Conservation (phyloP, 2,329 filamentous ascomycete genomes). For the Fusarium virguliforme region DNA sequence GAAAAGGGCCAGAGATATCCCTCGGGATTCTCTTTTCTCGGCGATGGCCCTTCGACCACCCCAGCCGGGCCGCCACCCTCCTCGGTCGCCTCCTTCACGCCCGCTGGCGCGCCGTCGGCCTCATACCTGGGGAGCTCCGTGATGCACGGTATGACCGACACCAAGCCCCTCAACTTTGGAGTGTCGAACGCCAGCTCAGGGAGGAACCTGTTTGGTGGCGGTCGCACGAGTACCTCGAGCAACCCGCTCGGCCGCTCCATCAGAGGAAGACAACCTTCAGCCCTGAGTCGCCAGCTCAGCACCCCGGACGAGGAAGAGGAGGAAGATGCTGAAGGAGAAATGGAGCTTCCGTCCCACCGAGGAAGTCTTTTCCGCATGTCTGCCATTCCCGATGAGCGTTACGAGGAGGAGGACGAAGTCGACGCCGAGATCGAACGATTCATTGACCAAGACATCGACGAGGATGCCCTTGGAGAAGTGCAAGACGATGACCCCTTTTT, state of each 20-base stretch:
- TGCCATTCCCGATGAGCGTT: slow-evolving; percentile 32
- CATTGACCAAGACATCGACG: slow-evolving; percentile 57
- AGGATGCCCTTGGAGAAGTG: slow-evolving; percentile 56
- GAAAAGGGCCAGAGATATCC: slow-evolving; percentile 58
- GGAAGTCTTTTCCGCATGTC: slow-evolving; percentile 56
- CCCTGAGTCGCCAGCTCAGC: slow-evolving; percentile 63
- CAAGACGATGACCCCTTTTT: slow-evolving; percentile 59
- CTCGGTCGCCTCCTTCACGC: slow-evolving; percentile 70
- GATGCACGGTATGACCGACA: slow-evolving; percentile 60
- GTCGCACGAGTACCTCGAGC: slow-evolving; percentile 56
- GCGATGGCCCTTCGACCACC: slow-evolving; percentile 67
- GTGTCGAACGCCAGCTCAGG: slow-evolving; percentile 47
- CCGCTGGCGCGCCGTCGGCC: slow-evolving; percentile 69
- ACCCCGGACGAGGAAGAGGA: slow-evolving; percentile 54
- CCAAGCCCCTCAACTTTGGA: slow-evolving; percentile 61
- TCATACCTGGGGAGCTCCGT: slow-evolving; percentile 71
- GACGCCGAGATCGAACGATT: slow-evolving; percentile 58
- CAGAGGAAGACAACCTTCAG: slow-evolving; percentile 64
- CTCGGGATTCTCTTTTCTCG: slow-evolving; percentile 59
- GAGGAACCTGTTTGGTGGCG: slow-evolving; percentile 59
- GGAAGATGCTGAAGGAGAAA: slow-evolving; percentile 55
- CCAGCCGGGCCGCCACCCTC: slow-evolving; percentile 68
- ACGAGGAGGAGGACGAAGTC: slow-evolving; percentile 52
- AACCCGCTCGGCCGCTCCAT: slow-evolving; percentile 67
- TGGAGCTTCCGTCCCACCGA: slow-evolving; percentile 54